Base-by-base conservation (phyloP, 495 filamentous ascomycete genomes). In the Aspergillus baeticus region DNA sequence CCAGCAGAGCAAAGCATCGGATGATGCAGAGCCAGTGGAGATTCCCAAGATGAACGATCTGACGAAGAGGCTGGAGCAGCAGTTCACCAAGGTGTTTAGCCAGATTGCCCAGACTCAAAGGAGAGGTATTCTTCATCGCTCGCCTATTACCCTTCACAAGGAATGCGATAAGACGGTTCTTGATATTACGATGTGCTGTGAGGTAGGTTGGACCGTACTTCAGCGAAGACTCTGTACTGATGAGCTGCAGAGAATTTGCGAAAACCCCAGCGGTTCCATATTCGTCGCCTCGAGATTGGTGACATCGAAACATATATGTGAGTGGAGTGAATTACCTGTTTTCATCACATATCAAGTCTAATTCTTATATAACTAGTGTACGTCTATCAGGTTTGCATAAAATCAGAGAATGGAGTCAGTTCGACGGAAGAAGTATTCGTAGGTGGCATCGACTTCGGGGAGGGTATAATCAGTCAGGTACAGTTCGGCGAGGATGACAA, bases 61-160 rank as follows among this genome's bases (percentile, higher is more conserved):
- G 51, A 77, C 74, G 0, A 73, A 67, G 36, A 71, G 80, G 41
- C 65, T 86, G 20, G 74, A 74, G 5, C 55, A 70, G 3, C 83
- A 84, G 57, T 86, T 80, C 54, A 72, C 78, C 6, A 72, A 73
- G 10, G 73, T 85, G 1, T 86, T 85, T 60, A 71, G 67, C 10
- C 76, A 81, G 48, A 85, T 85, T 54, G 81, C 83, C 8, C 69
- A 80, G 45, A 81, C 83, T 13, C 82, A 84, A 63, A 77, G 77
- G 45, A 70, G 83, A 45, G 79, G 79, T 21, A 77, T 86, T 37
- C 68, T 84, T 15, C 72, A 85, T 59, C 79, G 77, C 10, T 75
- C 73, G 15, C 73, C 79, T 17, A 57, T 84, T 33, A 65, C 60
- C 2, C 68, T 85, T 34, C 69, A 77, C 48, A 38, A 59, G 21